These are phyloP conservation scores for Cladosporium sp. DNA, from an alignment of 2,329 filamentous ascomycete species.

Conservation along the genomic window DNA sequence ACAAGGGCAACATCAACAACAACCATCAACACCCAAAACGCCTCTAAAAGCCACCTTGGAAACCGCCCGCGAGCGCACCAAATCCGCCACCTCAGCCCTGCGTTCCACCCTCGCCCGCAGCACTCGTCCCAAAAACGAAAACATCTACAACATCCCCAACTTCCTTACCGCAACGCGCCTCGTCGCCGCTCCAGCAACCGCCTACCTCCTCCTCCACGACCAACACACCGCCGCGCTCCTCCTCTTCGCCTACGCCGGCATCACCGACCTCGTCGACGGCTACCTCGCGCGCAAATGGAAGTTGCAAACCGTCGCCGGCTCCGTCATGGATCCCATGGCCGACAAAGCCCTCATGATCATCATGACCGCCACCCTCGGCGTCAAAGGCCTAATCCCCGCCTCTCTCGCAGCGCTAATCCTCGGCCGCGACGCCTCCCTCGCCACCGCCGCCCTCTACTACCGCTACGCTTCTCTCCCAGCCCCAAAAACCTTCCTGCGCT, in stretches of 20 bases:
- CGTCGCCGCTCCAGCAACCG: constrained; percentile 77
- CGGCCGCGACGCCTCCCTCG: constrained; percentile 81
- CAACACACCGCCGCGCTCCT: constrained; percentile 76
- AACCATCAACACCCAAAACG: constrained; percentile 23
- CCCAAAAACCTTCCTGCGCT: constrained; percentile 87
- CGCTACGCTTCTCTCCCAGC: constrained; percentile 91
- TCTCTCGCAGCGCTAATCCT: constrained; percentile 91
- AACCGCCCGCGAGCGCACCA: constrained; percentile 34
- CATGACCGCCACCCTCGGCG: constrained; percentile 78
- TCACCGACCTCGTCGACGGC: constrained; percentile 90
- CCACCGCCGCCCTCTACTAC: constrained; percentile 87
- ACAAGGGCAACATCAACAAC: neutral
- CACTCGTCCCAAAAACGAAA: constrained; percentile 62
- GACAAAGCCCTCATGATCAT: constrained; percentile 97
- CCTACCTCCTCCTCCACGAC: constrained; percentile 85
- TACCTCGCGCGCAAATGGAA: constrained; percentile 90
- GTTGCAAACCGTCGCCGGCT: constrained; percentile 89
- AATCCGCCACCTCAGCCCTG: constrained; percentile 36
- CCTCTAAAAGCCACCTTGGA: constrained; percentile 31
- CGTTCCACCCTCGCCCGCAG: constrained; percentile 36
- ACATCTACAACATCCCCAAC: constrained; percentile 97
- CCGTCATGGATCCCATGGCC: constrained; percentile 93
- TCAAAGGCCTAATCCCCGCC: constrained; percentile 82
- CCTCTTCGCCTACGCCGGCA: constrained; percentile 87
- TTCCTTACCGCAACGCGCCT: constrained; percentile 86